Evolutionary conservation across 108 stramenopile genomes (phyloP).

Genomic region (Skeletonema costatum): DNA sequence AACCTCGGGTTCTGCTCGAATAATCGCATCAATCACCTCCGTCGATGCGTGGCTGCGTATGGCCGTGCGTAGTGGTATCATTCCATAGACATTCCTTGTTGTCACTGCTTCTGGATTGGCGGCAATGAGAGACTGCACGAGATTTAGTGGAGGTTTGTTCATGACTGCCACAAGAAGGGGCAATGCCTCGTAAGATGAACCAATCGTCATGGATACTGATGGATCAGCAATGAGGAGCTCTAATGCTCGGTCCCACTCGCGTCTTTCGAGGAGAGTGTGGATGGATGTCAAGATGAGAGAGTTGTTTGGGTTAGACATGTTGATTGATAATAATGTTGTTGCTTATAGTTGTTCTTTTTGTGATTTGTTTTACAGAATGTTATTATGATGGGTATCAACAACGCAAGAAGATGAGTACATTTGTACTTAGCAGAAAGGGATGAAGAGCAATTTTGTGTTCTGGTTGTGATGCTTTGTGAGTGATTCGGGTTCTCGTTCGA

Average conservation of each 20-base stretch:
- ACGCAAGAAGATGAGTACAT: not conserved
- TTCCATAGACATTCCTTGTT: slow-evolving; percentile 45
- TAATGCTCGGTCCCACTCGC: slow-evolving; percentile 45
- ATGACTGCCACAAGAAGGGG: slow-evolving; percentile 49
- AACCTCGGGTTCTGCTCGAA: slow-evolving; percentile 34
- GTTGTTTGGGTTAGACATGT: slow-evolving; percentile 4
- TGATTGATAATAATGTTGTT: not conserved
- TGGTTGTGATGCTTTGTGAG: too few species aligned
- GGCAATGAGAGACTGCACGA: slow-evolving; percentile 52
- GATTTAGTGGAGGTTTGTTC: slow-evolving; percentile 43
- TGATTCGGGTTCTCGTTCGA: too few species aligned
- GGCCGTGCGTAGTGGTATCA: slow-evolving; percentile 55
- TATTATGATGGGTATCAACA: too few species aligned
- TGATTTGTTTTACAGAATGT: too few species aligned
- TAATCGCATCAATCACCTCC: slow-evolving; percentile 52
- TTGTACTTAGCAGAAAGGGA: not conserved
- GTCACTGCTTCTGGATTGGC: slow-evolving; percentile 48
- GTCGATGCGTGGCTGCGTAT: slow-evolving; percentile 46
- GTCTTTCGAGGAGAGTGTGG: slow-evolving; percentile 37
- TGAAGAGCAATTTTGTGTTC: too few species aligned
- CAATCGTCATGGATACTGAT: slow-evolving; percentile 22
- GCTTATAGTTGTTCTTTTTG: not conserved
- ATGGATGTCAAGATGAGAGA: slow-evolving; percentile 31
- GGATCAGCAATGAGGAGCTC: slow-evolving; percentile 46
- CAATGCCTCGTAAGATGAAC: slow-evolving; percentile 34